A percentile compares a stretch with the other conserved stretches of the same genome.
These are phyloP conservation scores for Podochytrium sp. DNA, from an alignment of 192 early-diverging fungal species.

Conservation along the genomic window DNA sequence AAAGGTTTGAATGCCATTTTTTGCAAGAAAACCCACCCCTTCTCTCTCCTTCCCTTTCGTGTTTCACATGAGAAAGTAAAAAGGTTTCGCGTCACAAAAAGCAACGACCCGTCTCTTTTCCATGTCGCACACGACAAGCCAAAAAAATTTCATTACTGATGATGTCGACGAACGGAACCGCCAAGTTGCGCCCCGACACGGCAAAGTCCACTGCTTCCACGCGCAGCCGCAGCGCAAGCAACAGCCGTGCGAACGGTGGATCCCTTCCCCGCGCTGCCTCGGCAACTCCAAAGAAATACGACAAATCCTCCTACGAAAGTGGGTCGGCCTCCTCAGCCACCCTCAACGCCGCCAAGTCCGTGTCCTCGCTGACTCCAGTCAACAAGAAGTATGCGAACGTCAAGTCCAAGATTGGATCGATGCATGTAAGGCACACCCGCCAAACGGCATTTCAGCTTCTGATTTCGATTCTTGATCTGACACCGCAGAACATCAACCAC, in stretches of 20 bases:
- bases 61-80: too few species aligned
- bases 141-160: too few species aligned
- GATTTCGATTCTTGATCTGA: neutral
- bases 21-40: too few species aligned
- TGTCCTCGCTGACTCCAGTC: neutral
- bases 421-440: conserved; percentile 2
- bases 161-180: too few species aligned
- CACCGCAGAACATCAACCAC: conserved; percentile 24
- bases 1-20: too few species aligned
- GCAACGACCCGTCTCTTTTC: too few species aligned
- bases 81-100: too few species aligned
- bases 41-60: too few species aligned
- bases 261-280: neutral
- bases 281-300: neutral
- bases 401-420: conserved; percentile 26
- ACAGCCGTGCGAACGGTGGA: neutral
- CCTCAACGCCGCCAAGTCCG: neutral
- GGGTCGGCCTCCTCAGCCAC: neutral
- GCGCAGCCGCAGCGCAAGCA: neutral
- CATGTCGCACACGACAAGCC: too few species aligned
- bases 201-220: neutral
- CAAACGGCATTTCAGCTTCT: too few species aligned
- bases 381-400: conserved; percentile 32
- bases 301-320: neutral
- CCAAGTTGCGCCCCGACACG: neutral